Base-by-base conservation (phyloP, 495 filamentous ascomycete genomes). In the Cercophora sp. region DNA sequence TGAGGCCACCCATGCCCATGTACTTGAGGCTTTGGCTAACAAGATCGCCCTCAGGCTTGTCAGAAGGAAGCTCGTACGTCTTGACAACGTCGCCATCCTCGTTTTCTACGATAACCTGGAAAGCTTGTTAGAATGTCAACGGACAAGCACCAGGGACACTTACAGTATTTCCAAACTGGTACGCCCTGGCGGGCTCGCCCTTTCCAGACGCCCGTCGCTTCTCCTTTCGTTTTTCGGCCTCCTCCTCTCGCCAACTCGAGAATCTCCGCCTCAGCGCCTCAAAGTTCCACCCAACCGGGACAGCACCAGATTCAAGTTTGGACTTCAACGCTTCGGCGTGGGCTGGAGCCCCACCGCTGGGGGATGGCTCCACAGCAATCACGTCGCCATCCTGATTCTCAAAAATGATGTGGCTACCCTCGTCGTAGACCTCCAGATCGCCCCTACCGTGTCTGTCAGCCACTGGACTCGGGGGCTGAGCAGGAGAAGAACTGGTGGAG, bases 71-170 rank as follows among this genome's bases (percentile, higher is more conserved):
- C 47, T 95, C 89, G 66, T 96, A 97, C 53, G 93, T 95, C 76
- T 95, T 94, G 66, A 99, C 81, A 10, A 99, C 94, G 63, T 99
- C 94, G 24, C 94, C 94, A 64, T 96, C 87, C 65, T 92, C 91
- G 59, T 99, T 91, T 69, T 99, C 94, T 13, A 99, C 90, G 62
- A 99, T 96, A 58, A 99, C 92, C 66, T 84, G 62, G 9, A 19
- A 4, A 32, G 57, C 70, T 55, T 68, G 62, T 24, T 40, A 20
- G 44, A 4, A 23, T 0, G 6, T 9, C 9, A 8, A 9, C 2
- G 46, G 18, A 29, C 4, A 34, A 18, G 36, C 23, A 32, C 3
- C 13, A 18, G 19, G 6, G 18, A 46, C 11, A 62, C 66, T 56
- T 78, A 80, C 79, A 18, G 91, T 96, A 58, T 89, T 93, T 37